Percentiles rank a stretch among this genome's conserved stretches.
Evolutionary conservation across 352 stramenopile species (phyloP).

Genomic region (Phytophthora sansomeana): DNA sequence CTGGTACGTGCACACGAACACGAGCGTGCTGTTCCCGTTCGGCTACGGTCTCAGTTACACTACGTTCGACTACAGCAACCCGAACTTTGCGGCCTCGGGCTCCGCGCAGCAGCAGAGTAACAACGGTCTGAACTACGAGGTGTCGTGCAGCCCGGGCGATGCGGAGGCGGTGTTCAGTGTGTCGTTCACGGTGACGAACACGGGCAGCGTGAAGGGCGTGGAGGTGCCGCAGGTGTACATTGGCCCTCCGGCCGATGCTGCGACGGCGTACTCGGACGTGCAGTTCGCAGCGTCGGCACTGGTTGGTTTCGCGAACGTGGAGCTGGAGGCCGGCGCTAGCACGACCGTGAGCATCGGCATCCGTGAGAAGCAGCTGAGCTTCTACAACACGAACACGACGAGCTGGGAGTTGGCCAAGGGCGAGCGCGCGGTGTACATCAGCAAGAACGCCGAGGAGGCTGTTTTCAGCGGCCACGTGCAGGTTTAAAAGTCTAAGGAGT

Average conservation of each 20-base stretch:
- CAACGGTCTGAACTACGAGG: slow-evolving; percentile 35
- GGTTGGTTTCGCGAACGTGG: slow-evolving; percentile 42
- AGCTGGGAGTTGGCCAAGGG: slow-evolving; percentile 37
- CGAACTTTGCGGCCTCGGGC: slow-evolving; percentile 31
- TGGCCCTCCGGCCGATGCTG: slow-evolving; percentile 29
- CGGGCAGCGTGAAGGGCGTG: slow-evolving; percentile 37
- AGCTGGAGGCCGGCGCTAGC: slow-evolving; percentile 40
- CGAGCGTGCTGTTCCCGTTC: slow-evolving; percentile 44
- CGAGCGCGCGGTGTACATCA: slow-evolving; percentile 30
- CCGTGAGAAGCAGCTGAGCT: slow-evolving; percentile 42
- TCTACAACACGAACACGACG: slow-evolving; percentile 36
- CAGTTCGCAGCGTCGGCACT: slow-evolving; percentile 39
- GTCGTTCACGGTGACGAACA: slow-evolving; percentile 36
- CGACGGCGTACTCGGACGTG: slow-evolving; percentile 33
- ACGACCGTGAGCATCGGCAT: slow-evolving; percentile 37
- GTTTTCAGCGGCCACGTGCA: slow-evolving; percentile 35
- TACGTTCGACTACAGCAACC: slow-evolving; percentile 43
- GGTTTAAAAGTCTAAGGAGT: too few species aligned
- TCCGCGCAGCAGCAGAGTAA: slow-evolving; percentile 18
- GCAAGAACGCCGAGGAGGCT: slow-evolving; percentile 36
- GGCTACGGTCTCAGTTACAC: slow-evolving; percentile 43
- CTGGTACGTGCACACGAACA: slow-evolving; percentile 42
- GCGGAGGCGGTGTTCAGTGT: slow-evolving; percentile 35
- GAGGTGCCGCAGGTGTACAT: slow-evolving; percentile 46
- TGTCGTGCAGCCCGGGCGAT: slow-evolving; percentile 33